Conservation (phyloP, 2,329 filamentous ascomycete genomes). For the Cadophora luteo-olivacea region DNA sequence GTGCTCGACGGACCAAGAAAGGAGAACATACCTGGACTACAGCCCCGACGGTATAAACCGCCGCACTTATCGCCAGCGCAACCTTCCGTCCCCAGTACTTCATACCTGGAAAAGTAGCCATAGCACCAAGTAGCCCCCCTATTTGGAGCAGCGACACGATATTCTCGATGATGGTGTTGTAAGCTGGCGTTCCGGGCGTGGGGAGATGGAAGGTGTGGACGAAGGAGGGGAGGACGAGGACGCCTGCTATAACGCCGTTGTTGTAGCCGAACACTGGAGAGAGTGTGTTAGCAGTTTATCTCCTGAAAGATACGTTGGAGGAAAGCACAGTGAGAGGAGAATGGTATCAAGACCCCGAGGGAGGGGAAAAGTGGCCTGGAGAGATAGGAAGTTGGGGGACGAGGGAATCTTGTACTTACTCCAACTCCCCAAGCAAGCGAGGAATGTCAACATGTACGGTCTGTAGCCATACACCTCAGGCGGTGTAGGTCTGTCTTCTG, state of each 20-base stretch:
- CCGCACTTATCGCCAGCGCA: conserved; percentile 24
- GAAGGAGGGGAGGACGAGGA: conserved; percentile 38
- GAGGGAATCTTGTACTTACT: neutral
- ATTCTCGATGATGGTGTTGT: conserved; percentile 36
- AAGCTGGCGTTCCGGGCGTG: conserved; percentile 30
- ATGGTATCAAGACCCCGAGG: neutral
- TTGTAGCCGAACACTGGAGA: conserved; percentile 39
- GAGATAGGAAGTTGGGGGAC: neutral
- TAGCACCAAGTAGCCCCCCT: conserved; percentile 37
- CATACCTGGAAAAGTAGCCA: conserved; percentile 35
- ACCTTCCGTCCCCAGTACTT: conserved; percentile 32
- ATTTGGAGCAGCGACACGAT: conserved; percentile 42
- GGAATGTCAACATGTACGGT: conserved; percentile 37
- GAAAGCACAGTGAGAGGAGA: neutral
- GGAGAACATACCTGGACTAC: conserved; percentile 31
- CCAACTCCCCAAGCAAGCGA: conserved; percentile 31
- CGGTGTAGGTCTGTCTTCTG: conserved; percentile 40
- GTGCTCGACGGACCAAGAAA: neutral
- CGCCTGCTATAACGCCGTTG: conserved; percentile 38
- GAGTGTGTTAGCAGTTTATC: neutral
- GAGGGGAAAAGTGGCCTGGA: neutral
- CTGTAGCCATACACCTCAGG: conserved; percentile 38
- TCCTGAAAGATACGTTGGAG: neutral
- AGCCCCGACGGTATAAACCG: conserved; percentile 31
- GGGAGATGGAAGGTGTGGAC: conserved; percentile 37